Percentiles rank a stretch among this genome's conserved stretches.
Evolutionary conservation across 2,329 filamentous ascomycete species (phyloP).

Genomic region (Tympanopsis confertula): DNA sequence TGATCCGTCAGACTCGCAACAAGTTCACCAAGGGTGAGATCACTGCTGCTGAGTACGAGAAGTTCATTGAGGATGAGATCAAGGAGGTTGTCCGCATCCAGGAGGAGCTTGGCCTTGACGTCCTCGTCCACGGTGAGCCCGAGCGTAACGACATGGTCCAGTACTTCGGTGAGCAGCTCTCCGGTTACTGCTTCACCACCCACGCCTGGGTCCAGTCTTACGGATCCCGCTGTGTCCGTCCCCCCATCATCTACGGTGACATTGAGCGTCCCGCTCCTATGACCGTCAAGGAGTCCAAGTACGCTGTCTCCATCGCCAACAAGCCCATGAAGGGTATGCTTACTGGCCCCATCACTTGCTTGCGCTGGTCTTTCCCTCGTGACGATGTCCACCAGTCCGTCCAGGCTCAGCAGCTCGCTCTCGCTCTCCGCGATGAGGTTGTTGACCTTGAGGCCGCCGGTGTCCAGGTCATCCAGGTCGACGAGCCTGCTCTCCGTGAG

Average conservation of each 20-base stretch:
- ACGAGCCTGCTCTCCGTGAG: conserved; percentile 97
- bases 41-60: conserved; percentile 82
- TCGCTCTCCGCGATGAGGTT: conserved; percentile 96
- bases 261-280: conserved; percentile 93
- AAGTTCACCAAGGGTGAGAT: conserved; percentile 99
- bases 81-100: conserved; percentile 89
- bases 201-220: conserved; percentile 98
- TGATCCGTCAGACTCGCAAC: conserved; percentile 92
- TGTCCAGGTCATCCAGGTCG: conserved; percentile 96
- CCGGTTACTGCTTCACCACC: conserved; percentile 97
- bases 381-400: conserved; percentile 98
- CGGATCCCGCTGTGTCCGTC: conserved; percentile 94
- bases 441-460: conserved; percentile 94
- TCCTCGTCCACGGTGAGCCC: conserved; percentile 96
- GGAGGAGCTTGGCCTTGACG: conserved; percentile 93
- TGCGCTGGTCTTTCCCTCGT: conserved; percentile 99
- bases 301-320: conserved; percentile 86
- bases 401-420: conserved; percentile 95
- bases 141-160: conserved; percentile 99
- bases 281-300: conserved; percentile 99
- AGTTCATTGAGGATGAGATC: conserved; percentile 99
- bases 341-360: conserved; percentile 95
- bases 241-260: conserved; percentile 96
- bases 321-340: conserved; percentile 99
- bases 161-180: conserved; percentile 96